These are phyloP conservation scores for Solanum chilense DNA, from an alignment of 257 asterid genomes.

Conservation along the genomic window DNA sequence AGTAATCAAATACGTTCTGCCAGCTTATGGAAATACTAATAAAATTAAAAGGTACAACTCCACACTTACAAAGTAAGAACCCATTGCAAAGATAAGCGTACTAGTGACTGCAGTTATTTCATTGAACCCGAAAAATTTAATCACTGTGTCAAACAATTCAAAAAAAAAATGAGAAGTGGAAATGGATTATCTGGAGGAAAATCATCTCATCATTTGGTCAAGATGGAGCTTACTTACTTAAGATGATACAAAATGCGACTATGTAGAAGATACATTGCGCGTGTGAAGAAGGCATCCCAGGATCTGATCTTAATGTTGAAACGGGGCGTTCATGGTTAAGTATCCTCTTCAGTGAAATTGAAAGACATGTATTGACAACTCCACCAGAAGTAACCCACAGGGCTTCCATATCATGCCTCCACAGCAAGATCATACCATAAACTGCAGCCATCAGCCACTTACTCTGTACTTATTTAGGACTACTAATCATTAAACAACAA, in stretches of 20 bases:
- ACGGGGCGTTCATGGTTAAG: constrained; percentile 71
- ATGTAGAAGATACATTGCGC: constrained; percentile 57
- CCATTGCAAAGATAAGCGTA: constrained; percentile 25
- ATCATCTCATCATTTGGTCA: not conserved
- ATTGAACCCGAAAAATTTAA: constrained; percentile 44
- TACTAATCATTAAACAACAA: not conserved
- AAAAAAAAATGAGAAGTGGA: not conserved
- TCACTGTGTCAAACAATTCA: constrained; percentile 32
- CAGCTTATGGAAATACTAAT: not conserved
- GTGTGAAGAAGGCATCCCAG: constrained; percentile 96
- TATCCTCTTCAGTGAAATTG: constrained; percentile 33
- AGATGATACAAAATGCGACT: constrained; percentile 25
- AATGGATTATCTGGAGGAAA: not conserved
- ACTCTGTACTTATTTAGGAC: constrained; percentile 42
- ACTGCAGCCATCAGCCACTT: constrained; percentile 46
- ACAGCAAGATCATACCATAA: constrained; percentile 26
- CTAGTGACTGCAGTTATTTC: constrained; percentile 28
- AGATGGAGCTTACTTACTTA: constrained; percentile 41
- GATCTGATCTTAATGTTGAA: constrained; percentile 56
- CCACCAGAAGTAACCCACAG: constrained; percentile 65
- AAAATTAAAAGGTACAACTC: not conserved
- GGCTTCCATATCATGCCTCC: constrained; percentile 67
- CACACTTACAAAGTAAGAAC: constrained; percentile 63
- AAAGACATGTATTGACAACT: constrained; percentile 19
- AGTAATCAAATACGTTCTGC: not conserved